A percentile compares a stretch with the other conserved stretches of the same genome.
Conservation (phyloP, 768 basidiomycete species). For the Xerocomellus amylosporus region DNA sequence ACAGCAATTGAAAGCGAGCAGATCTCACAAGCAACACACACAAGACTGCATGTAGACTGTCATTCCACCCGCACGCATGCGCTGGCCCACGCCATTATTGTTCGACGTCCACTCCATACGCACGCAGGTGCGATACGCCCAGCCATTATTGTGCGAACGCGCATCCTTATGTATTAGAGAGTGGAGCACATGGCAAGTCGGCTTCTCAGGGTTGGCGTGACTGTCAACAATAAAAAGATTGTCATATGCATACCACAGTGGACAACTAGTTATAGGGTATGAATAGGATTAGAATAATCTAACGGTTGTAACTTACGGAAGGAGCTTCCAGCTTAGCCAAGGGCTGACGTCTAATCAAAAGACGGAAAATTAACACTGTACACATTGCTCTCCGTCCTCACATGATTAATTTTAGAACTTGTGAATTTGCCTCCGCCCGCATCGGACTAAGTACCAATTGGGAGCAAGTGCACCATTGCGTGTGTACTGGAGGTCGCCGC, state of each 20-base stretch:
- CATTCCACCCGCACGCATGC: no score
- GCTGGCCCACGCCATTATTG: no score
- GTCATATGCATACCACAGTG: not conserved
- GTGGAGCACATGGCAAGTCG: not conserved
- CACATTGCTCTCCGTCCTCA: not conserved
- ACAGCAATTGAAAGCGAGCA: no score
- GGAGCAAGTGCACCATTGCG: not conserved
- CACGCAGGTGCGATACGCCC: no score
- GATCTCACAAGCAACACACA: no score
- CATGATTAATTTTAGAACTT: not conserved
- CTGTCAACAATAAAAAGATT: not conserved
- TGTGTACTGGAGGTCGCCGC: not conserved
- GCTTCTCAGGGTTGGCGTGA: not conserved
- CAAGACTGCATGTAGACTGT: no score
- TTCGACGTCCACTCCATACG: no score
- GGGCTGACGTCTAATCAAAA: no score
- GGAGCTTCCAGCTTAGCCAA: no score
- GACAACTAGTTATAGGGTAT: not conserved
- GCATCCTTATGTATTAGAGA: slow-evolving; percentile 2
- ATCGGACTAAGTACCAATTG: not conserved
- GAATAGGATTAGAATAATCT: not conserved
- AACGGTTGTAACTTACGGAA: no score
- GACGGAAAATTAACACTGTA: no score
- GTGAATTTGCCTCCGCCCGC: not conserved
- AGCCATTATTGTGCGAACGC: no score